Evolutionary conservation across 2,329 filamentous ascomycete species (phyloP), one percentile per base, ranked within the genome.

Genomic region (Gremmenia infestans): DNA sequence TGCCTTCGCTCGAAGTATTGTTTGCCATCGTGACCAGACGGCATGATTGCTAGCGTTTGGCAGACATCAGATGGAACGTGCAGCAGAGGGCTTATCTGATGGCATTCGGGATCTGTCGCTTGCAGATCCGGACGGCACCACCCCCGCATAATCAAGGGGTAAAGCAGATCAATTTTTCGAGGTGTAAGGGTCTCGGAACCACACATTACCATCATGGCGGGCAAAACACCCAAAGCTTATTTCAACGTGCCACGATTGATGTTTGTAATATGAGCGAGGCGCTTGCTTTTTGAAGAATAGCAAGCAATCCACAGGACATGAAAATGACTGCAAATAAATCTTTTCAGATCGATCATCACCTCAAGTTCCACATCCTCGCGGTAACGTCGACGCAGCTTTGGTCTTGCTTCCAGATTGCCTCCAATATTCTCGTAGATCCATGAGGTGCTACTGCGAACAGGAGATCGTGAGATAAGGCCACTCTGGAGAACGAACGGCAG

Each of bases 201-300:
- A 11, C 23, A 3, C 17, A 23, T 7, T 19, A 35, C 25, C 48
- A 25, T 8, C 36, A 43, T 40, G 49, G 39, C 36, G 22, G 23
- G 25, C 19, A 48, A 43, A 51, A 40, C 36, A 42, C 49, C 22
- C 45, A 51, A 51, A 51, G 49, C 49, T 51, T 51, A 51, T 25
- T 51, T 51, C 49, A 43, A 51, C 49, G 49, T 51, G 23, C 37
- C 23, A 48, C 45, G 45, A 48, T 25, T 14, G 23, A 48, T 48
- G 23, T 12, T 15, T 22, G 5, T 19, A 17, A 9, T 12, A 35
- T 48, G 23, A 32, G 22, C 23, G 8, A n/a, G 22, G 22, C 14
- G 45, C n/a, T 45, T 23, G n/a, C 28, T 9, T 32, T 32, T 32
- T 4, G 42, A 12, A 12, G 5, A 45, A 32, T 15, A 28, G 28